Base-by-base conservation (phyloP, 495 filamentous ascomycete genomes). In the Hypoxylon intermedium region DNA sequence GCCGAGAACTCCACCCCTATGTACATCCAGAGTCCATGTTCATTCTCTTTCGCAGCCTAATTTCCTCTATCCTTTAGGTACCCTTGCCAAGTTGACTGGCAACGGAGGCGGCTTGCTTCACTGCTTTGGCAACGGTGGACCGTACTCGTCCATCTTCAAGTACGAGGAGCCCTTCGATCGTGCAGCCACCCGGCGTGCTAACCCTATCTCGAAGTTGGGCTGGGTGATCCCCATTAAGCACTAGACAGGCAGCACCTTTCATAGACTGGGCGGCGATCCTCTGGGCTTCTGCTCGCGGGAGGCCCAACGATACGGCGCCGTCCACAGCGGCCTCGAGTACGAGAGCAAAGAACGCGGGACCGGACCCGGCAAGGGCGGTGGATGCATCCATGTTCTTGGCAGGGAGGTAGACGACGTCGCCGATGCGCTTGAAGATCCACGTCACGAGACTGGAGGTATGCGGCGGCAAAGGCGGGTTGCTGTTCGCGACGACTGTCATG, bases 211-310 rank as follows among this genome's bases (percentile, higher is more conserved):
- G 79, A 43, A 93, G 69, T 37, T 93, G 65, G 5, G 90, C 89
- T 4, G 90, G 90, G 67, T 92, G 89, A 60, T 92, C 88, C 5
- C 89, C 89, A 37, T 77, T 80, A 18, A 89, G 71, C 28, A 93
- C 86, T 55, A 93, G 56, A 0, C 80, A 84, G 1, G 89, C 86
- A 9, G 89, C 83, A n/a, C 90, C 90, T 65, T 83, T 81, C 81
- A 81, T 85, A 16, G 85, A 88, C 76, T 93, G 90, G 20, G 90
- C 90, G 33, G 90, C 90, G 89, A 93, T 92, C 47, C 83, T 69
- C 64, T 86, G 86, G 3, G 89, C 89, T 73, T 93, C 90, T 2
- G 83, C 86, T 49, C 90, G 75, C 9, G 90, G 90, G 15, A 93
- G 48, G 5, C 90, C 90, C 86, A 92, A 89, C 18, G 91, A 88